Base-by-base conservation (phyloP, 169 alveolate species). In the Plasmodium vivax region DNA sequence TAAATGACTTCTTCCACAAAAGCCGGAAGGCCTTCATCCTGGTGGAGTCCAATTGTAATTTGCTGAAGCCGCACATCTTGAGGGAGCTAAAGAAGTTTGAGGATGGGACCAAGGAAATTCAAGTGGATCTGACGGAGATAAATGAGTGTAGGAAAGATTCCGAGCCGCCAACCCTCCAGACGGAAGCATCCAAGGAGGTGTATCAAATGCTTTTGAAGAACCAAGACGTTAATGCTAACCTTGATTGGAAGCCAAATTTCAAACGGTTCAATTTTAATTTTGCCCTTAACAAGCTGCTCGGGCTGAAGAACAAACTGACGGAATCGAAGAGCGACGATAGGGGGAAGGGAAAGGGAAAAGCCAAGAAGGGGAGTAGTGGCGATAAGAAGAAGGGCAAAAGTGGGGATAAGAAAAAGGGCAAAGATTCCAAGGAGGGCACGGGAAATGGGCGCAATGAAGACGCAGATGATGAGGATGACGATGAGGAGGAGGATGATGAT, bases 41-140 rank as follows among this genome's bases (percentile, higher is more conserved):
- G 23, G 54, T 88, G 23, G 94, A 88, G 47, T 88, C 94, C 0
- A 88, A 88, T 62, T 58, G 58, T 23, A 88, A 88, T 58, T 68
- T 88, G 27, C 23, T 88, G 19, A n/a, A 88, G 58, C 91, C 83
- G 0, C 74, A 77, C 10, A 88, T 88, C 9, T 36, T 88, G 6
- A 88, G 23, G 27, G 85, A 88, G 51, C 62, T 88, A 58, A 79
- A 88, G 72, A 34, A 41, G 51, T 88, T 88, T 36, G 94, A 88
- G 16, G 94, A 88, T 79, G 90, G 90, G 2, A 88, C 72, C 0
- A 80, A 79, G 30, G 73, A 88, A 10, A 79, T 88, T 6, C 14
- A 54, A 88, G 82, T 88, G 0, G 94, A 88, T 62, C 47, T 79
- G 0, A 30, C 91, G 1, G 94, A 88, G 72, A 45, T 88, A 5